Evolutionary conservation across 2,329 filamentous ascomycete genomes (phyloP).

Genomic region (Lachnellula hyalina): DNA sequence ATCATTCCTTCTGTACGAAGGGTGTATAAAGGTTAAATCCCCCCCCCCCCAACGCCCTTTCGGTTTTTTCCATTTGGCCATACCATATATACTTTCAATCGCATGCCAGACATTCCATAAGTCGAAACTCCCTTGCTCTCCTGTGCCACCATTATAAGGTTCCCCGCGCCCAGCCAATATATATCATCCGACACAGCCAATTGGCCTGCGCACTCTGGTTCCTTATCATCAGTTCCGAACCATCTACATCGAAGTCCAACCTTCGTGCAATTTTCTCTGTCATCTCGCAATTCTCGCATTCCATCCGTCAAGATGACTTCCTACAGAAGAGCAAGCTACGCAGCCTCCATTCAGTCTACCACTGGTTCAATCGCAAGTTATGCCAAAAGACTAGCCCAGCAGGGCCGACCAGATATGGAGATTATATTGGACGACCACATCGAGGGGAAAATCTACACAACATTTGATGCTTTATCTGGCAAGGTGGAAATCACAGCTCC

Average conservation of each 20-base stretch:
- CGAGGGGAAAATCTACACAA: constrained; percentile 26
- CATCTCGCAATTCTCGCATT: background rate
- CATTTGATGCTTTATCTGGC: constrained; percentile 27
- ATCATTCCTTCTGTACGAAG: background rate
- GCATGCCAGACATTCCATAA: background rate
- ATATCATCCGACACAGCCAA: background rate
- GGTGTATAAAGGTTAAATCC: constrained; percentile 10
- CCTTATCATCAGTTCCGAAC: background rate
- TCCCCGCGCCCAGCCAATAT: background rate
- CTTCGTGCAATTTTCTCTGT: background rate
- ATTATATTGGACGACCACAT: constrained; percentile 25
- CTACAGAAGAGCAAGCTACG: constrained; percentile 2
- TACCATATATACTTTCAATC: background rate
- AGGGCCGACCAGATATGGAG: constrained; percentile 23
- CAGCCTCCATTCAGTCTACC: constrained; percentile 21
- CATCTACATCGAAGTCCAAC: background rate
- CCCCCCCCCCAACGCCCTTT: background rate
- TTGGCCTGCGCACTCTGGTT: background rate
- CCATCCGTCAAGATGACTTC: constrained; percentile 17
- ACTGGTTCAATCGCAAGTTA: constrained; percentile 24
- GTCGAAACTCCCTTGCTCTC: background rate
- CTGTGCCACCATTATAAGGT: background rate
- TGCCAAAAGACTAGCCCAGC: constrained; percentile 20
- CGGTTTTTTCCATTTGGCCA: background rate
- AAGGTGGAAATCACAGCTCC: constrained; percentile 26